Conservation (phyloP, 495 filamentous ascomycete genomes). For the Hypoxylon trugodes region DNA sequence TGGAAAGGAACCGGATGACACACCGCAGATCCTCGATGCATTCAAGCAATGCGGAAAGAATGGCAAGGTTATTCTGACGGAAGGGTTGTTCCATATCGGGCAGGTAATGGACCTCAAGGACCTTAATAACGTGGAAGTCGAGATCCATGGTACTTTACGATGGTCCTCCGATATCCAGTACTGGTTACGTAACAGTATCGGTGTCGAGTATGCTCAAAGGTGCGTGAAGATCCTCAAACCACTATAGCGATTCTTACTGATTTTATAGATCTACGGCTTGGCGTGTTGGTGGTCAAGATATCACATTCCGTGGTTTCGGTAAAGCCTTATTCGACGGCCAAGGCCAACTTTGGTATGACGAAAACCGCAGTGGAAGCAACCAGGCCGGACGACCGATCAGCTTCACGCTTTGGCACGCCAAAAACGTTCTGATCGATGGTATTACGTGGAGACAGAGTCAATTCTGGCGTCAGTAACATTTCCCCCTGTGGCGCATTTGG, state of each 20-base stretch:
- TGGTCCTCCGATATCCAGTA: slow-evolving; percentile 53
- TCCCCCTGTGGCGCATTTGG: not conserved
- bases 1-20: slow-evolving; percentile 48
- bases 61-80: slow-evolving; percentile 47
- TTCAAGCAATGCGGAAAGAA: slow-evolving; percentile 51
- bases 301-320: slow-evolving; percentile 49
- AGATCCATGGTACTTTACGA: slow-evolving; percentile 52
- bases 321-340: slow-evolving; percentile 54
- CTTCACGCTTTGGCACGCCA: slow-evolving; percentile 51
- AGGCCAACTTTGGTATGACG: slow-evolving; percentile 55
- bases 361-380: slow-evolving; percentile 47
- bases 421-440: slow-evolving; percentile 52
- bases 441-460: slow-evolving; percentile 53
- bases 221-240: no score
- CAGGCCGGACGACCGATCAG: slow-evolving; percentile 51
- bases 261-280: slow-evolving; percentile 54
- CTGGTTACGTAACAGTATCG: slow-evolving; percentile 48
- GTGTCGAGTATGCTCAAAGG: slow-evolving; percentile 50
- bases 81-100: slow-evolving; percentile 53
- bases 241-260: no score
- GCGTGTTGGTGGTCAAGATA: slow-evolving; percentile 50
- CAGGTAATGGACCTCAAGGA: slow-evolving; percentile 54
- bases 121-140: slow-evolving; percentile 50
- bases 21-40: slow-evolving; percentile 53
- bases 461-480: slow-evolving; percentile 50